phyloP scores from a whole-genome alignment of 768 basidiomycete genomes.

The Austroboletus eburneus region DNA sequence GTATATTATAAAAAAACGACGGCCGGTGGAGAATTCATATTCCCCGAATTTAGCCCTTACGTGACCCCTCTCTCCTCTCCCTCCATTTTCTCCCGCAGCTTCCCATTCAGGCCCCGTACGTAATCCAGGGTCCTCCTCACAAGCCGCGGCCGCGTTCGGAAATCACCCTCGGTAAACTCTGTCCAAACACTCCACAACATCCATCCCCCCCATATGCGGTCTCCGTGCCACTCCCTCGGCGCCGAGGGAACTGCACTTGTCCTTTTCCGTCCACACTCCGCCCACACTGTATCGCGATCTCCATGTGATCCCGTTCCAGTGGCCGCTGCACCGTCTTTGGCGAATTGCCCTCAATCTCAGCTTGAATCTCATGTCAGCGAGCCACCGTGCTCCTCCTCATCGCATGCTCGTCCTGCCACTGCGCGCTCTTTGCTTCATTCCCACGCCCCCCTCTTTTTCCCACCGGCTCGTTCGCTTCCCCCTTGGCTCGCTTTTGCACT shows the following conservation, averaged over 20 bases:
- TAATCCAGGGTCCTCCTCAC: conserved; percentile 32
- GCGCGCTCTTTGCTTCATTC: conserved; percentile 29
- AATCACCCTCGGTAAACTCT: conserved; percentile 36
- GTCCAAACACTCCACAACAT: conserved; percentile 21
- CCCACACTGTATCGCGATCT: conserved; percentile 29
- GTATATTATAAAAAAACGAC: conserved; percentile 35
- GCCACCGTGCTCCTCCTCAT: conserved; percentile 11
- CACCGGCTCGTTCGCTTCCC: conserved; percentile 22
- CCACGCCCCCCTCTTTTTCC: conserved; percentile 16
- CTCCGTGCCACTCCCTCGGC: conserved; percentile 36
- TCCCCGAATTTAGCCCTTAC: conserved; percentile 35
- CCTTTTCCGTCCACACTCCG: conserved; percentile 32
- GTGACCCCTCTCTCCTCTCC: conserved; percentile 27
- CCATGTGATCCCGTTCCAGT: conserved; percentile 32
- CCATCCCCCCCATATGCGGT: conserved; percentile 17
- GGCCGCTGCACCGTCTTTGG: conserved; percentile 33
- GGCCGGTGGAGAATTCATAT: conserved; percentile 38
- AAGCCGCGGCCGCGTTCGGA: conserved; percentile 38
- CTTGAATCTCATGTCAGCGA: conserved; percentile 29
- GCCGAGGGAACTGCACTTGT: conserved; percentile 34
- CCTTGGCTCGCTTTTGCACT: conserved; percentile 28
- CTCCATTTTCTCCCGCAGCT: conserved; percentile 33
- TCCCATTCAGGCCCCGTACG: conserved; percentile 25
- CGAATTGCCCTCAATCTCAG: conserved; percentile 30
- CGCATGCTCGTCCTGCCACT: conserved; percentile 21